Evolutionary conservation across 2,329 filamentous ascomycete species (phyloP).

Genomic region (Diaporthe longicolla): DNA sequence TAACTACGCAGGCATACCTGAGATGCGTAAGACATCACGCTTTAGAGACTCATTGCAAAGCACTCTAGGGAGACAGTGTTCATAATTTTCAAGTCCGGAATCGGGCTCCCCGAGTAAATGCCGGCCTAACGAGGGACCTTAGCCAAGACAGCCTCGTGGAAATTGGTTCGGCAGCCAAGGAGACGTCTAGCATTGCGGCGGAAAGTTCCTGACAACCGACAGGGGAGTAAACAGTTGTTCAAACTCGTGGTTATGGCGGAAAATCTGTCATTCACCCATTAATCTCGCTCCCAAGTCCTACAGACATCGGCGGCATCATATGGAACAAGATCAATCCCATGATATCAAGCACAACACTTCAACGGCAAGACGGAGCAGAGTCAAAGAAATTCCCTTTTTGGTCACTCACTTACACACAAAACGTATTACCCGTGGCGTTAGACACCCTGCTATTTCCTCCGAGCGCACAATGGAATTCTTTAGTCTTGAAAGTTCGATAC

Average conservation of each 20-base stretch:
- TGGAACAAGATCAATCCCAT: too few relatives aligned
- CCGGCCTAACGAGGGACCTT: neutral
- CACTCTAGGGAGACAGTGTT: neutral
- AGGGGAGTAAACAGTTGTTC: neutral
- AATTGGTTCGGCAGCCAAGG: neutral
- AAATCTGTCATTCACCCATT: neutral
- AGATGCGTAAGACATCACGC: neutral
- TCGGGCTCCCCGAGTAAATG: neutral
- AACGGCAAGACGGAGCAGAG: too few relatives aligned
- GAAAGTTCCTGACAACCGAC: neutral
- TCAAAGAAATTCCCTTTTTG: neutral
- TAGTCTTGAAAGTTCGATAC: neutral
- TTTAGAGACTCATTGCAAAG: neutral
- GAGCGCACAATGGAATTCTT: neutral
- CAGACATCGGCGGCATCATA: neutral
- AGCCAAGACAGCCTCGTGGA: neutral
- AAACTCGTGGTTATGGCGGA: neutral
- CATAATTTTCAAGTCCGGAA: neutral
- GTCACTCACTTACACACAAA: neutral
- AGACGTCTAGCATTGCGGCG: neutral
- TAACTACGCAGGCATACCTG: too few relatives aligned
- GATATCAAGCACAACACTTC: neutral
- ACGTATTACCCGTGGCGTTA: neutral
- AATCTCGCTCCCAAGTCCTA: neutral
- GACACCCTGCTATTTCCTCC: neutral